A percentile compares a stretch with the other conserved stretches of the same genome.
These are phyloP conservation scores for Kwoniella sp. DNA, from an alignment of 768 basidiomycete genomes.

Conservation along the genomic window DNA sequence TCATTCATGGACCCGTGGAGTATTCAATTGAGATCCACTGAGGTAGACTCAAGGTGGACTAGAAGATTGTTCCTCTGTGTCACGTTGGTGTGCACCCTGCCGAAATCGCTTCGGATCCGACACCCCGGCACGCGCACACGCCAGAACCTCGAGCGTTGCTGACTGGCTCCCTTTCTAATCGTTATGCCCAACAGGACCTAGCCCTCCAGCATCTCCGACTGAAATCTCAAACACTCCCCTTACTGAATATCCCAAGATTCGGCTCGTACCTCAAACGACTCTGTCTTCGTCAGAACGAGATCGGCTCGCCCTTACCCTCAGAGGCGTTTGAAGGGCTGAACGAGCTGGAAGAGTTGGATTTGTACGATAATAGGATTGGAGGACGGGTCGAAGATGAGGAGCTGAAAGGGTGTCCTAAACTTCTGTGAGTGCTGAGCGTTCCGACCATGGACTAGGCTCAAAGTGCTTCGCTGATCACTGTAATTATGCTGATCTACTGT, in stretches of 20 bases:
- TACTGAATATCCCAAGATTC: slow-evolving; percentile 68
- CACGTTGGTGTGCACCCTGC: not conserved
- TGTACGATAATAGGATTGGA: slow-evolving; percentile 95
- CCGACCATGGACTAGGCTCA: not conserved
- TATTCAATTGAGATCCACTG: too few relatives aligned
- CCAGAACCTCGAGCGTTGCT: too few relatives aligned
- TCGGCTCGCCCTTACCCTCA: slow-evolving; percentile 71
- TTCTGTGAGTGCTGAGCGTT: slow-evolving; percentile 58
- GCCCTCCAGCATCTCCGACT: slow-evolving; percentile 82
- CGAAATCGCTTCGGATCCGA: too few relatives aligned
- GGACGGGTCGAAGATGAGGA: slow-evolving; percentile 65
- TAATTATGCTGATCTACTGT: not conserved
- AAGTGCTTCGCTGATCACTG: slow-evolving; percentile 44
- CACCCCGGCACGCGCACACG: too few relatives aligned
- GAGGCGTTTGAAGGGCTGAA: slow-evolving; percentile 67
- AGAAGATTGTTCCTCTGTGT: not conserved
- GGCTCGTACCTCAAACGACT: slow-evolving; percentile 68
- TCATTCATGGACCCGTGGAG: not conserved
- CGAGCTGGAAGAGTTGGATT: slow-evolving; percentile 82
- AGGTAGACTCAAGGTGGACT: too few relatives aligned
- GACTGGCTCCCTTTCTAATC: not conserved
- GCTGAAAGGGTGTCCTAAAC: slow-evolving; percentile 59
- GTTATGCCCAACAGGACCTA: slow-evolving; percentile 65
- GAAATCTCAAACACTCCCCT: slow-evolving; percentile 62
- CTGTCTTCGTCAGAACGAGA: slow-evolving; percentile 83